Evolutionary conservation across 208 protist genomes (phyloP).

Genomic region (Novymonas esmeraldas): DNA sequence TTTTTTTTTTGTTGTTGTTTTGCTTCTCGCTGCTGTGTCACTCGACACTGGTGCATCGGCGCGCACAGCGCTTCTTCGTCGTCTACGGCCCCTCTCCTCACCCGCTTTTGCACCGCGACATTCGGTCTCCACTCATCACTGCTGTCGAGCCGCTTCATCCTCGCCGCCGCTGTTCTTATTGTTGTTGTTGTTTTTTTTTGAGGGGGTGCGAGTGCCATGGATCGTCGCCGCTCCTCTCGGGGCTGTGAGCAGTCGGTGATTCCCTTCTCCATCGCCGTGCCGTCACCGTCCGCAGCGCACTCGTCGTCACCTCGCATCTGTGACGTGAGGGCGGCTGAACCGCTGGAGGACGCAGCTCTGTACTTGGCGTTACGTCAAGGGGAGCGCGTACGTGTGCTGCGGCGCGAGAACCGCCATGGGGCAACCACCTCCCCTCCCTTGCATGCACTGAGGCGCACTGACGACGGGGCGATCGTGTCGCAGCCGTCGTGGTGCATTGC

Average conservation of each 20-base stretch:
- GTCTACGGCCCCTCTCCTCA: no score
- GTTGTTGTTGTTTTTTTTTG: no score
- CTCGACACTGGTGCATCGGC: no score
- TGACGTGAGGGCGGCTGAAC: neutral
- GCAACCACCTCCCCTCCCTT: neutral
- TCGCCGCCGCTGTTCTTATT: no score
- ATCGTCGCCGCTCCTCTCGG: neutral
- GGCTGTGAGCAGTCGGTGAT: constrained; percentile 34
- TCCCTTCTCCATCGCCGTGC: constrained; percentile 29
- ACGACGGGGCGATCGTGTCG: neutral
- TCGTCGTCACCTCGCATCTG: neutral
- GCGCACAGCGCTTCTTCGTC: no score
- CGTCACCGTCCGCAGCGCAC: neutral
- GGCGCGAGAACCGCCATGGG: constrained; percentile 20
- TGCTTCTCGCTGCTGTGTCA: no score
- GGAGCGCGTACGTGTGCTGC: constrained; percentile 40
- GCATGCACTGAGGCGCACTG: neutral
- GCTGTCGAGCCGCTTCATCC: no score
- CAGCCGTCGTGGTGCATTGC: constrained; percentile 49
- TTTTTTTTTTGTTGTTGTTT: no score
- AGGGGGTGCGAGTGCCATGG: neutral
- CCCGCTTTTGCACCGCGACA: no score
- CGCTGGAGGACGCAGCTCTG: constrained; percentile 6
- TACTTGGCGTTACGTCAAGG: constrained; percentile 32
- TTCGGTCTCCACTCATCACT: no score